Conservation (phyloP, 83 land plant species). For the Picea abies region DNA sequence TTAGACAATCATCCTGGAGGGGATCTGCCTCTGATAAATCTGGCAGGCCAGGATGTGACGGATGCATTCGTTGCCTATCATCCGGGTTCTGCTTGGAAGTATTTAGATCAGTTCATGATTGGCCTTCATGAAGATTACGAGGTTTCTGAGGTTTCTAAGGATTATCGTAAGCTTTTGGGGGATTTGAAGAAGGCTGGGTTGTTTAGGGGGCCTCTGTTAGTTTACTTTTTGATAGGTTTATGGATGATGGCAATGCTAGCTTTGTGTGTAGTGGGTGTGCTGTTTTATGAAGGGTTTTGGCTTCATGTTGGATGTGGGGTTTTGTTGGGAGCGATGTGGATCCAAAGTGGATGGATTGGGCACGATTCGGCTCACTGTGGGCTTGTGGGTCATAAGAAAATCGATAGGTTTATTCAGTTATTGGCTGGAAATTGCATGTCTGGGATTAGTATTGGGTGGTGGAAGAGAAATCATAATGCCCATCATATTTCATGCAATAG, state of each 20-base stretch:
- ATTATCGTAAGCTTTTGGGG: constrained; percentile 56
- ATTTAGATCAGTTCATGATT: constrained; percentile 52
- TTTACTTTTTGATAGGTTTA: constrained; percentile 23
- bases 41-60: constrained; percentile 97
- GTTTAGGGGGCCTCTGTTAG: constrained; percentile 57
- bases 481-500: constrained; percentile 87
- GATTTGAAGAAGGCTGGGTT: constrained; percentile 67
- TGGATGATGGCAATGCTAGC: constrained; percentile 40
- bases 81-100: constrained; percentile 63
- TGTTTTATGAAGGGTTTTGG: constrained; percentile 36
- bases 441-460: constrained; percentile 93
- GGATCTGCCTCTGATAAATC: constrained; percentile 65
- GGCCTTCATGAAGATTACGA: constrained; percentile 53
- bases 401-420: constrained; percentile 53
- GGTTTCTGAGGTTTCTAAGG: constrained; percentile 68
- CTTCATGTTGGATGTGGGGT: constrained; percentile 57
- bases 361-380: constrained; percentile 91
- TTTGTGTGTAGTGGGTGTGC: constrained; percentile 55
- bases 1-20: constrained; percentile 83
- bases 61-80: constrained; percentile 84
- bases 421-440: constrained; percentile 71
- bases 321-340: constrained; percentile 80
- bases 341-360: constrained; percentile 86
- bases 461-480: constrained; percentile 92
- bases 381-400: constrained; percentile 34